These are phyloP conservation scores for Neostapfia colusana DNA, from an alignment of 176 grass and related monocot genomes.

Conservation along the genomic window DNA sequence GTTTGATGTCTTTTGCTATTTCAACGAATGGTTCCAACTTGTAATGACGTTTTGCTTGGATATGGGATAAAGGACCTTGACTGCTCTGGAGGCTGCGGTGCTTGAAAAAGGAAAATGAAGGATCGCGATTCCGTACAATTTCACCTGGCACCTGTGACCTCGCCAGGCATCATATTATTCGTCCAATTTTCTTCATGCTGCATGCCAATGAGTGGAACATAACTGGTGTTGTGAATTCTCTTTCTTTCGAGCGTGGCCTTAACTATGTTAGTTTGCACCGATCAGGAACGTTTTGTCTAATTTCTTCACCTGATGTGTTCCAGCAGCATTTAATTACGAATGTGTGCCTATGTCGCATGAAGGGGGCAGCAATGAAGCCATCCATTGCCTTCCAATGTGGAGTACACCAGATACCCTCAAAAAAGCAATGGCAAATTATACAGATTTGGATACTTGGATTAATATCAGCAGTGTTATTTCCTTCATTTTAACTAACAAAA, in stretches of 20 bases:
- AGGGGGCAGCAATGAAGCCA: not conserved
- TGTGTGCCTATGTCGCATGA: too few species aligned
- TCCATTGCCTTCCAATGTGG: not conserved
- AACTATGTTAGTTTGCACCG: not conserved
- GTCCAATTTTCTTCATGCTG: not conserved
- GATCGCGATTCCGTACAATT: too few species aligned
- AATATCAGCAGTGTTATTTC: conserved; percentile 42
- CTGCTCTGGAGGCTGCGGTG: not conserved
- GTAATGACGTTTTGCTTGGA: not conserved
- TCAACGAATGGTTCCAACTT: not conserved
- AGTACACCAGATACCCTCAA: not conserved
- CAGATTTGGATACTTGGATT: conserved; percentile 4
- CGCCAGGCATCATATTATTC: not conserved
- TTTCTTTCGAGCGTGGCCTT: not conserved
- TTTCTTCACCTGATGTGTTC: too few species aligned
- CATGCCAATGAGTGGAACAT: not conserved
- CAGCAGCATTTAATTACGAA: too few species aligned
- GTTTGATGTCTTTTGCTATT: not conserved
- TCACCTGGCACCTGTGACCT: too few species aligned
- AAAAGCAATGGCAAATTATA: not conserved
- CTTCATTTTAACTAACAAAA: conserved; percentile 33
- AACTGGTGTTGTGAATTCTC: not conserved
- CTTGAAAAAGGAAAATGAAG: too few species aligned
- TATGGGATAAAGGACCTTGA: not conserved
- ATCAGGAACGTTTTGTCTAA: not conserved